Evolutionary conservation across 129 eudicot genomes (phyloP).

Genomic region (Cynara cardunculus): DNA sequence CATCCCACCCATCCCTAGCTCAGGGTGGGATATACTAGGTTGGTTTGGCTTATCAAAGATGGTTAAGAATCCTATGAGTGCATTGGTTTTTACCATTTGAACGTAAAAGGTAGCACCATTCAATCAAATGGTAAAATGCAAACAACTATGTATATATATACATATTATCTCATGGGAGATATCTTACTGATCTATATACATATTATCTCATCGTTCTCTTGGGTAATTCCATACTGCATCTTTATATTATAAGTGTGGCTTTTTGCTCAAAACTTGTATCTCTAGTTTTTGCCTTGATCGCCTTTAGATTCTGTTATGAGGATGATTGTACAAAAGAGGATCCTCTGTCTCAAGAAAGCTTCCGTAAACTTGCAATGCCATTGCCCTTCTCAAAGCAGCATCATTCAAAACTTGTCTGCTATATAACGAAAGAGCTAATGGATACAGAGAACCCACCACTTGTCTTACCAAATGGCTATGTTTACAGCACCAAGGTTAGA

Average conservation of each 20-base stretch:
- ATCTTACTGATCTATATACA: background rate
- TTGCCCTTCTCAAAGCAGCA: conserved; percentile 97
- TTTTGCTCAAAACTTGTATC: background rate
- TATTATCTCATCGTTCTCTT: background rate
- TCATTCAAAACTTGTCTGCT: conserved; percentile 97
- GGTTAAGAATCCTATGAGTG: background rate
- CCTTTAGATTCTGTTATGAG: conserved; percentile 74
- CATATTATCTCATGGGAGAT: background rate
- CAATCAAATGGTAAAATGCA: background rate
- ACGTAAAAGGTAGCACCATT: background rate
- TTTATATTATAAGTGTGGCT: background rate
- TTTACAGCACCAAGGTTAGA: conserved; percentile 93
- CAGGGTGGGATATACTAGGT: too few relatives aligned
- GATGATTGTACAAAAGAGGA: conserved; percentile 92
- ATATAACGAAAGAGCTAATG: conserved; percentile 91
- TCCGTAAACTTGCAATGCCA: conserved; percentile 79
- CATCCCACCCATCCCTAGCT: too few relatives aligned
- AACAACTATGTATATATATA: background rate
- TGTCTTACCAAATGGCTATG: conserved; percentile 92
- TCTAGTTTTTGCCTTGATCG: conserved; percentile 46
- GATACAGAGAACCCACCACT: conserved; percentile 98
- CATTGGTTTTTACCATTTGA: background rate
- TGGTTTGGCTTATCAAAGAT: too few relatives aligned
- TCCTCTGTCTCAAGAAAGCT: conserved; percentile 89
- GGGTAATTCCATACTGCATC: background rate